A percentile compares a stretch with the other conserved stretches of the same genome.
These are phyloP conservation scores for Narthecium ossifragum DNA, from an alignment of 106 monocot species.

Conservation along the genomic window DNA sequence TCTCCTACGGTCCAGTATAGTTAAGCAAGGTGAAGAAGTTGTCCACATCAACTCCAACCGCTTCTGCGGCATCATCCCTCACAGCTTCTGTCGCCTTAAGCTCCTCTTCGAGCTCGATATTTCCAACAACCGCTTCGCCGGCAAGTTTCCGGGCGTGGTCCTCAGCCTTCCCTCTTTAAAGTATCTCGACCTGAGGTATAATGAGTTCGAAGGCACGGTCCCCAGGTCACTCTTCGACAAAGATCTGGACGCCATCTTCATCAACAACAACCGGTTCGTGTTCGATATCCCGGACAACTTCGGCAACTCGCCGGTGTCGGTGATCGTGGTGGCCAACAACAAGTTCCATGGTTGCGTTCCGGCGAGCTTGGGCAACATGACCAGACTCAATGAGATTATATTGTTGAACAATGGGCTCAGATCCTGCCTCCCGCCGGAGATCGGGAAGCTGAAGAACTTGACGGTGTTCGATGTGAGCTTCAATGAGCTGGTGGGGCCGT, in stretches of 20 bases:
- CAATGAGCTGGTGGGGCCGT: no score
- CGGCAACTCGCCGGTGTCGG: constrained; percentile 83
- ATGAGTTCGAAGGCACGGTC: constrained; percentile 74
- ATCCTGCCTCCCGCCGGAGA: constrained; percentile 60
- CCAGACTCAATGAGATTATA: constrained; percentile 64
- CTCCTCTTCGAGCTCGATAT: constrained; percentile 74
- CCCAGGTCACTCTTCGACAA: constrained; percentile 37
- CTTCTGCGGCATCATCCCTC: constrained; percentile 71
- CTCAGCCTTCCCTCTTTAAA: constrained; percentile 43
- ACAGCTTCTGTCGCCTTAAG: constrained; percentile 18
- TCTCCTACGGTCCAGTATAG: no score
- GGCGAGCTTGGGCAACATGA: constrained; percentile 78
- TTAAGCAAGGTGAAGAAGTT: no score
- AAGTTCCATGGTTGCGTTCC: constrained; percentile 83
- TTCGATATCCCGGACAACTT: constrained; percentile 58
- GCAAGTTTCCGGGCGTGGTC: constrained; percentile 61
- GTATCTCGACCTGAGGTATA: constrained; percentile 64
- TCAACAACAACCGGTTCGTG: constrained; percentile 56
- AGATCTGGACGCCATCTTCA: constrained; percentile 50
- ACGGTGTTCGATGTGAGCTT: no score
- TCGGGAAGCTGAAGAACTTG: constrained; percentile 51
- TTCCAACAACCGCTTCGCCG: constrained; percentile 84
- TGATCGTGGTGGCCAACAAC: constrained; percentile 82
- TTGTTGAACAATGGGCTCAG: constrained; percentile 60
- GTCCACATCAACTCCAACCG: constrained; percentile 91